Percentiles rank a stretch among this genome's conserved stretches.
Conservation (phyloP, 139 green algal species). For the Closterium sp. region DNA sequence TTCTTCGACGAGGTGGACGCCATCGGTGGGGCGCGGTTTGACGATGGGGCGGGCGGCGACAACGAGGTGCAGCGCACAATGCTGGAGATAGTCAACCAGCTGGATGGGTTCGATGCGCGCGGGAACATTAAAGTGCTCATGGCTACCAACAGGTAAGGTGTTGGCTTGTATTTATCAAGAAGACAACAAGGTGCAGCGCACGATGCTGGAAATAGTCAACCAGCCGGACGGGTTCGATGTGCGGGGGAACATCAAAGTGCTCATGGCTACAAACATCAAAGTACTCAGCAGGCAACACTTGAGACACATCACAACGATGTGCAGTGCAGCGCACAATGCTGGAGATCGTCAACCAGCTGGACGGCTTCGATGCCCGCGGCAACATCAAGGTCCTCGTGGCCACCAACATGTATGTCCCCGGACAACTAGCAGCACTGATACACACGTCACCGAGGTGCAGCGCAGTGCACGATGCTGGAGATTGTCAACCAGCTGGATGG, state of each 20-base stretch:
- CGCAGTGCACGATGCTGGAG: constrained; percentile 65
- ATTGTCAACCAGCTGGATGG: constrained; percentile 99
- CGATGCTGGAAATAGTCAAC: constrained; percentile 99
- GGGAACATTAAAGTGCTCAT: constrained; percentile 96
- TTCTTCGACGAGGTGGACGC: constrained; percentile 98
- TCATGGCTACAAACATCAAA: constrained; percentile 61
- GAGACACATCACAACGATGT: too few relatives aligned
- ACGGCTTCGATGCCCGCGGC: constrained; percentile 95
- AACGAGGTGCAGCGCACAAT: constrained; percentile 99
- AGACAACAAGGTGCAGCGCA: constrained; percentile 99
- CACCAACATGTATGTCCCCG: constrained; percentile 53
- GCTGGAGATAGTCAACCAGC: constrained; percentile 99
- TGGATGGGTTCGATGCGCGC: constrained; percentile 96
- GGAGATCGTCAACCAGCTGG: constrained; percentile 99
- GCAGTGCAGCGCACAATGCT: constrained; percentile 99
- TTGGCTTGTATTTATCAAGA: too few relatives aligned
- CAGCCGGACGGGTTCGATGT: constrained; percentile 99
- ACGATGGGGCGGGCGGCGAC: constrained; percentile 93
- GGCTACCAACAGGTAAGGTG: constrained; percentile 58
- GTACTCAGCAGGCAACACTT: too few relatives aligned
- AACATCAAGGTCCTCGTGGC: constrained; percentile 94
- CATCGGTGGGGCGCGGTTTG: constrained; percentile 94
- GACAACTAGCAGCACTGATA: too few relatives aligned
- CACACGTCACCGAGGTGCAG: constrained; percentile 99
- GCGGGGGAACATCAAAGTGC: constrained; percentile 98